These are phyloP conservation scores for Pisolithus orientalis DNA, from an alignment of 768 basidiomycete species.

Conservation along the genomic window DNA sequence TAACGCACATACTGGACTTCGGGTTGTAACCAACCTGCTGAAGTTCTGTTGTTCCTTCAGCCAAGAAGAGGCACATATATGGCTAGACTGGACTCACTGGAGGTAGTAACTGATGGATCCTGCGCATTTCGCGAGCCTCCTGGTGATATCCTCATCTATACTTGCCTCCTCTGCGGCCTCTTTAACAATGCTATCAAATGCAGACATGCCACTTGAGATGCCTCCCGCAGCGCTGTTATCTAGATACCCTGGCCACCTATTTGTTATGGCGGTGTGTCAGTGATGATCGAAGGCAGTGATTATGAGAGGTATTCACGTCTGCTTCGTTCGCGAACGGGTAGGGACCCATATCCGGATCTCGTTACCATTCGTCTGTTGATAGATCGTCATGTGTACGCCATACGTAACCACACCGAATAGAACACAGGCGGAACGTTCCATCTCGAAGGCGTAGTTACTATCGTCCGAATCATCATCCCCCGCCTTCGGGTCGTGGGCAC, in stretches of 20 bases:
- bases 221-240: slow-evolving; percentile 94
- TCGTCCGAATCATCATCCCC: slow-evolving; percentile 26
- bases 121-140: slow-evolving; percentile 47
- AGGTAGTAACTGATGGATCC: slow-evolving; percentile 83
- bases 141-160: slow-evolving; percentile 59
- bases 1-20: slow-evolving; percentile 66
- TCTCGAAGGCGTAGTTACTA: slow-evolving; percentile 71
- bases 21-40: slow-evolving; percentile 65
- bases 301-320: slow-evolving; percentile 53
- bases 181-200: slow-evolving; percentile 75
- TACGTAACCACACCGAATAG: slow-evolving; percentile 89
- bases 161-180: slow-evolving; percentile 94
- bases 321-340: slow-evolving; percentile 77
- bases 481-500: slow-evolving; percentile 29
- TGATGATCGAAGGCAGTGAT: not conserved
- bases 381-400: slow-evolving; percentile 87
- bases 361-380: slow-evolving; percentile 31
- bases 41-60: slow-evolving; percentile 13
- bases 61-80: not conserved
- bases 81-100: slow-evolving; percentile 35
- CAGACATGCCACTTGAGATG: slow-evolving; percentile 70
- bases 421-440: slow-evolving; percentile 86
- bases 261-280: not conserved
- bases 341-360: slow-evolving; percentile 78
- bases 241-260: slow-evolving; percentile 75